Percentiles rank a stretch among this genome's conserved stretches.
Evolutionary conservation across 208 protist species (phyloP).

Genomic region (Leishmania tropica): DNA sequence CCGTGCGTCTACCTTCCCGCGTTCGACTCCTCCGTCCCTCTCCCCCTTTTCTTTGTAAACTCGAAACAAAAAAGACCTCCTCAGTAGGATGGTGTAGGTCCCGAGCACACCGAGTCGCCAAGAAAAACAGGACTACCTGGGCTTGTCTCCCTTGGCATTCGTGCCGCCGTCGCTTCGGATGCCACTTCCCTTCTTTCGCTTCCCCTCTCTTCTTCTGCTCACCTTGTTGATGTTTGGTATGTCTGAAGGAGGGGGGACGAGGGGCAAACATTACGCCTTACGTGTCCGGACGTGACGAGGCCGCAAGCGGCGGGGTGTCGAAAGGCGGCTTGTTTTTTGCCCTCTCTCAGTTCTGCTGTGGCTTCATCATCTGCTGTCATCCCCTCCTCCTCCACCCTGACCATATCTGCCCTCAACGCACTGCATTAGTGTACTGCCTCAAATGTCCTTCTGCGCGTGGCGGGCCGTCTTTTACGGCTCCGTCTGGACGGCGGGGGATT

Average conservation of each 20-base stretch:
- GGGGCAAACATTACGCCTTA: not conserved
- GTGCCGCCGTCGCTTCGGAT: not conserved
- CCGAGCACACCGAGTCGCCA: not conserved
- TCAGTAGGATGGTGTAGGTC: not conserved
- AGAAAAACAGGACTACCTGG: not conserved
- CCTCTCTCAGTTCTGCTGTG: not conserved
- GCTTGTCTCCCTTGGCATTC: not conserved
- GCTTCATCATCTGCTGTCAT: not conserved
- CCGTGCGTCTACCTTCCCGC: not conserved
- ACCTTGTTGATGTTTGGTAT: not conserved
- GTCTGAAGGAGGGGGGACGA: not conserved
- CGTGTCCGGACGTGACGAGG: not conserved
- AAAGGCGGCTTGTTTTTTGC: not conserved
- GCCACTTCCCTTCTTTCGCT: not conserved
- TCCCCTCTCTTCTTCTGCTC: not conserved
- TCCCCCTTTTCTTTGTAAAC: not conserved
- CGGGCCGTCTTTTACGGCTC: constrained; percentile 25
- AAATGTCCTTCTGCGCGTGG: constrained; percentile 14
- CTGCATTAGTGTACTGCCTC: not conserved
- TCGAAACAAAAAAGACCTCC: not conserved
- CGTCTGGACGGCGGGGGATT: constrained; percentile 60
- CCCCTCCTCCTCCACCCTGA: not conserved
- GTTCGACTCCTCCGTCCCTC: not conserved
- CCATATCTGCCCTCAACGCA: not conserved
- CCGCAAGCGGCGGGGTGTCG: not conserved